Base-by-base conservation (phyloP, 2,329 filamentous ascomycete species). In the Colletotrichum truncatum region DNA sequence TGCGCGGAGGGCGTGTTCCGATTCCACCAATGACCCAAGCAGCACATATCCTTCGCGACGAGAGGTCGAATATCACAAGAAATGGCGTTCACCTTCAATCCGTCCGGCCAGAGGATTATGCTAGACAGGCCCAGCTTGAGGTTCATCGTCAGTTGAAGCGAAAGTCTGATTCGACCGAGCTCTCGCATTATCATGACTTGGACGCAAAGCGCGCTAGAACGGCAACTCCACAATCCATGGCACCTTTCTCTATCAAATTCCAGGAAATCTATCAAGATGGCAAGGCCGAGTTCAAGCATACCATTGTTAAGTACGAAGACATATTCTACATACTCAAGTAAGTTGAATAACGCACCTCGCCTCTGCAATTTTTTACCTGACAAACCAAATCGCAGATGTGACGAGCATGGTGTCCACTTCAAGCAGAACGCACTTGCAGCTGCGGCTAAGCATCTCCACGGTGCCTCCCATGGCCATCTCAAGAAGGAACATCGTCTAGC, bases 251-350 rank as follows among this genome's bases (percentile, higher is more conserved):
- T 3, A 64, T 72, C 36, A 58, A 43, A 2, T 72, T 69, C 10
- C 41, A 70, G 8, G 68, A 72, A 11, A 67, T 72, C 4, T 68
- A 68, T 14, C 69, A 70, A 30, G 52, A 62, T 12, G 70, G 70
- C 4, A 62, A 68, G 5, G 64, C 70, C 4, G 36, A 67, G 18
- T 60, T 67, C 26, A 70, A 68, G 64, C 67, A 70, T 32, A 52
- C 45, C 4, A 72, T 72, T 21, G 28, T 70, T 8, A 54, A 65
- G 16, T 68, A 34, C 14, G 54, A 66, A 7, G 64, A 53, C 4
- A n/a, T 67, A 1, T 71, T 58, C 34, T 72, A 68, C 30, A 68
- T 71, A n/a, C 41, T 72, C 6, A 66, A 48, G 54, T 57, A 48
- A 26, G 54, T 36, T 16, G 9, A 4, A 18, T 25, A 5, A 6